Percentiles rank a stretch among this genome's conserved stretches.
Evolutionary conservation across 2,329 filamentous ascomycete species (phyloP).

Genomic region (Emericellopsis atlantica): DNA sequence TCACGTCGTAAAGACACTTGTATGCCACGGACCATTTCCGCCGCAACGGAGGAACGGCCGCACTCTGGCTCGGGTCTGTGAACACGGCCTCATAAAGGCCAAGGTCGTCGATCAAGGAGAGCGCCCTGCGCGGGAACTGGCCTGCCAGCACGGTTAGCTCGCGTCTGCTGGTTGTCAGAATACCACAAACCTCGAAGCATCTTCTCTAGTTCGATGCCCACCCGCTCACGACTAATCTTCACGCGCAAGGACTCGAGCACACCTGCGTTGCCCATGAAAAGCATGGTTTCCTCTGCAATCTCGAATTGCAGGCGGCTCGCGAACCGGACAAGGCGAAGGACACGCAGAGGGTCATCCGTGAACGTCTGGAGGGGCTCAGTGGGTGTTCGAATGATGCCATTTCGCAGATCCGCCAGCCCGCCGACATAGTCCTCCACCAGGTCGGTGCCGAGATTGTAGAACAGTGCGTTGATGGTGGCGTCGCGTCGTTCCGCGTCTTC

Average conservation of each 20-base stretch:
- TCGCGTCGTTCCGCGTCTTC: constrained; percentile 86
- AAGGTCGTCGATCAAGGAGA: constrained; percentile 54
- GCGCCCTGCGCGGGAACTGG: constrained; percentile 44
- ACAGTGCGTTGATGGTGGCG: constrained; percentile 89
- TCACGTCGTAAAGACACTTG: constrained; percentile 43
- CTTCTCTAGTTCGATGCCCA: constrained; percentile 81
- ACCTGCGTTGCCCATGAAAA: constrained; percentile 64
- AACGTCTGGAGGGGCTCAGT: constrained; percentile 85
- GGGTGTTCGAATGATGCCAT: constrained; percentile 68
- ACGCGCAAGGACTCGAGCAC: constrained; percentile 67
- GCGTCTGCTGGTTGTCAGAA: background rate
- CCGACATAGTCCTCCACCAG: constrained; percentile 76
- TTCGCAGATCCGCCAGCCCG: constrained; percentile 63
- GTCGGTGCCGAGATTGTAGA: constrained; percentile 80
- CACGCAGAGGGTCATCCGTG: constrained; percentile 80
- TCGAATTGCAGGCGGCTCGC: constrained; percentile 70
- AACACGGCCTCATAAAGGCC: constrained; percentile 63
- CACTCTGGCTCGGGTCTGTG: constrained; percentile 46
- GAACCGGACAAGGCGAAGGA: constrained; percentile 80
- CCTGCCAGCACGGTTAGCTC: constrained; percentile 19
- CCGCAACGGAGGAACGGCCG: constrained; percentile 42
- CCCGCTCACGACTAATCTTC: constrained; percentile 87
- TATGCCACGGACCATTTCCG: constrained; percentile 52
- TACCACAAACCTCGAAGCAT: constrained; percentile 57
- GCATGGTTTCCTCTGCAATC: constrained; percentile 58